Conservation (phyloP, 352 stramenopile species). For the Globisporangium abappressorium region DNA sequence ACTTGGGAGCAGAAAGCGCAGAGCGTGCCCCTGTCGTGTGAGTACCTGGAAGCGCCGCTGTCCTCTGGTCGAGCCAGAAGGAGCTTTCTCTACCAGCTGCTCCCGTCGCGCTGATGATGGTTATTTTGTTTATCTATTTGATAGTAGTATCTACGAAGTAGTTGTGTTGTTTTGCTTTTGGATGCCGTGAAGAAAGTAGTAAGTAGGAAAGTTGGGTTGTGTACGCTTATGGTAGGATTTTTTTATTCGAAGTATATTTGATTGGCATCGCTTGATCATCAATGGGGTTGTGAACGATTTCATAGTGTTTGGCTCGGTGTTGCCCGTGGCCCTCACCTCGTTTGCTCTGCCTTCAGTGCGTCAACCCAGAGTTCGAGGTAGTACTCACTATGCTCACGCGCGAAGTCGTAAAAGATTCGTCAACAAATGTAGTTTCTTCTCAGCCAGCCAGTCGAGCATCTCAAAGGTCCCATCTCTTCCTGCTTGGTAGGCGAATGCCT, state of each 20-base stretch:
- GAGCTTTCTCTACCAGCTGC: conserved; percentile 12
- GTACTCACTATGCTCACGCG: not conserved
- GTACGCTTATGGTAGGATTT: too few species aligned
- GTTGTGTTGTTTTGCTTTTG: not conserved
- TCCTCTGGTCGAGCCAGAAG: not conserved
- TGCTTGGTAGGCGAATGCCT: not conserved
- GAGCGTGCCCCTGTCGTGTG: not conserved
- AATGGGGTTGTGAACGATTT: not conserved
- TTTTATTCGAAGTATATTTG: too few species aligned
- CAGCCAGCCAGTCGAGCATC: not conserved
- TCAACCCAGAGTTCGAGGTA: not conserved
- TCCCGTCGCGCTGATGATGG: conserved; percentile 4
- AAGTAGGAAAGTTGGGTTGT: too few species aligned
- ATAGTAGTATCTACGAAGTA: not conserved
- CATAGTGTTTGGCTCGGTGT: not conserved
- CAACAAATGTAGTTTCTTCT: not conserved
- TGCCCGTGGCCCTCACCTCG: too few species aligned
- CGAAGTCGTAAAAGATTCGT: not conserved
- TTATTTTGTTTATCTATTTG: not conserved
- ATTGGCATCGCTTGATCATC: too few species aligned
- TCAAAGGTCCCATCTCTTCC: not conserved
- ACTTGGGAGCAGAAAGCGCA: not conserved
- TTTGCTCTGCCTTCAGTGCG: not conserved
- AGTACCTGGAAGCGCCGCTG: conserved; percentile 15
- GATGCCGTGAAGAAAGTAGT: too few species aligned